Conservation (phyloP, 2,329 filamentous ascomycete genomes). For the Ceratocystis colombiana region DNA sequence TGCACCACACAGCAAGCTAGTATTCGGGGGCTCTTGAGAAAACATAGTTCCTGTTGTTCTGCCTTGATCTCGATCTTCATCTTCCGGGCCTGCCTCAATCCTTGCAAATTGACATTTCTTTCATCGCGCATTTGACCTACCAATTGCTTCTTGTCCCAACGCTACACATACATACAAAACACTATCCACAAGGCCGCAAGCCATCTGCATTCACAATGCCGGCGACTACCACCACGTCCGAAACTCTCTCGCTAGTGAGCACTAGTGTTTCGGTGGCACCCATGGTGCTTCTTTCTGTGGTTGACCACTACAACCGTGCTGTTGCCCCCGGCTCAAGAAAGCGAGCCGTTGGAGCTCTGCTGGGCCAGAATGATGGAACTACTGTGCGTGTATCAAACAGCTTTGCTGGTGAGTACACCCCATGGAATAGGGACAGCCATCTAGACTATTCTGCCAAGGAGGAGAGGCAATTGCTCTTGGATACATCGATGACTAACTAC, state of each 20-base stretch:
- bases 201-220: conserved; percentile 55
- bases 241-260: conserved; percentile 88
- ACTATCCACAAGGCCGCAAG: background rate
- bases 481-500: conserved; percentile 20
- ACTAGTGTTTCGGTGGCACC: conserved; percentile 95
- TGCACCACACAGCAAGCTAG: background rate
- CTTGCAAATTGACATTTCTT: background rate
- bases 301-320: conserved; percentile 95
- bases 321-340: conserved; percentile 74
- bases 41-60: background rate
- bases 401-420: conserved; percentile 67
- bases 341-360: conserved; percentile 84
- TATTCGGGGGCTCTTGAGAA: too few species aligned
- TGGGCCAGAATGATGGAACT: conserved; percentile 93
- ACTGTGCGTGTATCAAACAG: conserved; percentile 97
- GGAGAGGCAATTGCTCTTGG: background rate
- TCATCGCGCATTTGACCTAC: too few species aligned
- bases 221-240: conserved; percentile 68
- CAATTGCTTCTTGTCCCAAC: too few species aligned
- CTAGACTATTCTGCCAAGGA: too few species aligned
- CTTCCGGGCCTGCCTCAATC: background rate
- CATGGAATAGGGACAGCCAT: background rate
- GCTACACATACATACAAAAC: too few species aligned
- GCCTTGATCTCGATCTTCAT: background rate
- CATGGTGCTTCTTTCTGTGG: conserved; percentile 90